These are phyloP conservation scores for Candida corydali DNA, from an alignment of 805 yeast species.

Conservation along the genomic window DNA sequence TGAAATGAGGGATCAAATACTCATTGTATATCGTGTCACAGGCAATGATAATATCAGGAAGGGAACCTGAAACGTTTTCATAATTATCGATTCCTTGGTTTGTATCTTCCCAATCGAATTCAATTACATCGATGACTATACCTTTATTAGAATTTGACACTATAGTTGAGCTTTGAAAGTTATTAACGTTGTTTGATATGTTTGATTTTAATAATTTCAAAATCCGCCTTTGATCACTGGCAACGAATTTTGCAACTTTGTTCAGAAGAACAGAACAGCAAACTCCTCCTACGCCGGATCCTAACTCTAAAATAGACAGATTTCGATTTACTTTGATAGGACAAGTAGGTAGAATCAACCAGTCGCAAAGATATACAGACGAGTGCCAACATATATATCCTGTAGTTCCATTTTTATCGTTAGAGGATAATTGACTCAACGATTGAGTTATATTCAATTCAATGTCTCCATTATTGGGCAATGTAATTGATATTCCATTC, in stretches of 20 bases:
- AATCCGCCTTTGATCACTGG: conserved; percentile 57
- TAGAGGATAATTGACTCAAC: conserved; percentile 27
- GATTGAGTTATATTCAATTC: conserved; percentile 33
- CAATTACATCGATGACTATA: conserved; percentile 39
- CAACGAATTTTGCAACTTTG: conserved; percentile 35
- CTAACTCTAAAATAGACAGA: conserved; percentile 48
- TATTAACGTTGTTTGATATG: conserved; percentile 34
- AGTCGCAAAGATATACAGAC: conserved; percentile 45
- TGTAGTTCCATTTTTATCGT: conserved; percentile 36
- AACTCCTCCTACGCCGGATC: conserved; percentile 59
- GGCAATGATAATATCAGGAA: conserved; percentile 50
- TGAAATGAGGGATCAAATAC: conserved; percentile 47
- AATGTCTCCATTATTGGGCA: conserved; percentile 16
- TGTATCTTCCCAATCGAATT: conserved; percentile 59
- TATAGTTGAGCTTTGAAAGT: conserved; percentile 3
- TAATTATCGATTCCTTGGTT: conserved; percentile 29
- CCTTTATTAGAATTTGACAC: conserved; percentile 2
- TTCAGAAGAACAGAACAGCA: conserved; percentile 38
- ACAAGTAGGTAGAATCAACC: conserved; percentile 40
- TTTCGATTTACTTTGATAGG: conserved; percentile 19
- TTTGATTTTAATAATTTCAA: conserved; percentile 48
- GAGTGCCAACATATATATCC: conserved; percentile 65
- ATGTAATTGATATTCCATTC: conserved; percentile 18
- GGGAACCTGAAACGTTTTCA: conserved; percentile 8
- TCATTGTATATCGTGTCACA: conserved; percentile 68